Base-by-base conservation (phyloP, 345 rosid genomes). In the Citrus medica region DNA sequence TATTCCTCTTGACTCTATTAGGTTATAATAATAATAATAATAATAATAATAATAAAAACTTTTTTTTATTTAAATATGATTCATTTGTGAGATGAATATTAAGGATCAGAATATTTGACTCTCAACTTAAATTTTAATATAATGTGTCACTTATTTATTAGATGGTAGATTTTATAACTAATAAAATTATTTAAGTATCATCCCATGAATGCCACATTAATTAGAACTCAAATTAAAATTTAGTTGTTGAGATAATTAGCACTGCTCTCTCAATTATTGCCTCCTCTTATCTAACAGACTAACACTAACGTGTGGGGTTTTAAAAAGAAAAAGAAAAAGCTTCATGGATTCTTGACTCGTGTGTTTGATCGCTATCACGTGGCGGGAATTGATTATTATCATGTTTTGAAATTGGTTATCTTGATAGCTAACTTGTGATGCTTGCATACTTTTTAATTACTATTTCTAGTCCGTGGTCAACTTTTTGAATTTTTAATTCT, bases 61-160 rank as follows among this genome's bases (percentile, higher is more conserved):
- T 27, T 0, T 46, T 46, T 46, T 46, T 46, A 12, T 0, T 9
- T 42, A 37, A 37, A 37, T 7, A 37, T 0, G 1, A 42, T 42
- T 42, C 4, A 42, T 46, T 13, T 46, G 17, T 46, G 5, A 46
- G 51, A 46, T 46, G 13, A 46, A 10, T 9, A 38, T 38, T 38
- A 38, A 0, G 0, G 3, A 38, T 38, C 2, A 0, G 0, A 38
- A 2, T 0, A 38, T 38, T 38, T 38, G 0, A 38, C 2, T 8
- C 10, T 2, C 10, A 38, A 38, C 0, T 38, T 38, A 0, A 38
- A 1, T 38, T 7, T 38, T 0, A 38, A 38, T 38, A 0, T 0
- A 0, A 9, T 2, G 0, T 9, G 12, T 38, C 3, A 38, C 12
- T 38, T 0, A 38, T 8, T 0, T 38, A 38, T 38, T 38, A 7